Conservation (phyloP, 331 rosid species). For the Phaseolus coccineus region DNA sequence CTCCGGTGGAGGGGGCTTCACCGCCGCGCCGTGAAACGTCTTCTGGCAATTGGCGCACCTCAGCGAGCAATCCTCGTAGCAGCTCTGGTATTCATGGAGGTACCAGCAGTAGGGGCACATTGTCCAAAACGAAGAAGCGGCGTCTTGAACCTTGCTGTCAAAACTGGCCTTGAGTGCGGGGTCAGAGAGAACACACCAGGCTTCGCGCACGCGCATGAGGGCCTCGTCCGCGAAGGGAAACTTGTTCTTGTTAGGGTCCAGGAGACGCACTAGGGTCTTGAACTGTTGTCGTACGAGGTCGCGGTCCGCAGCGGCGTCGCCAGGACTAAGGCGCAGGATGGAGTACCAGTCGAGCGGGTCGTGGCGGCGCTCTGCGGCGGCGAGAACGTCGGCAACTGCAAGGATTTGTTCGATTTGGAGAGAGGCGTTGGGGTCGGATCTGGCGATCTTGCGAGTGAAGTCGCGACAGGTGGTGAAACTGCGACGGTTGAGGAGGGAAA, state of each 20-base stretch:
- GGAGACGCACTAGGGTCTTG: constrained; percentile 43
- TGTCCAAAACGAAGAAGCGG: constrained; percentile 48
- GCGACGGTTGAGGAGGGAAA: background rate
- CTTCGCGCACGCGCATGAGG: constrained; percentile 51
- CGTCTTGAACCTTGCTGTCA: background rate
- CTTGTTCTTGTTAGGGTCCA: constrained; percentile 46
- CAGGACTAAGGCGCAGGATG: constrained; percentile 38
- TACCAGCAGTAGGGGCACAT: constrained; percentile 59
- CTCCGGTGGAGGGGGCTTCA: constrained; percentile 54
- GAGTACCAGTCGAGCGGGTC: constrained; percentile 41
- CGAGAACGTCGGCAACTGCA: constrained; percentile 31
- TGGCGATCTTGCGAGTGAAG: background rate
- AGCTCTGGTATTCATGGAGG: constrained; percentile 56
- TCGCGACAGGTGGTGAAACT: constrained; percentile 29
- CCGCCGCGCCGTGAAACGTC: constrained; percentile 68
- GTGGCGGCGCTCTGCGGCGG: constrained; percentile 23
- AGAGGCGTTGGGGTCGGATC: constrained; percentile 36
- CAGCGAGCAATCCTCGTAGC: constrained; percentile 60
- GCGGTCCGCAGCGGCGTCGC: background rate
- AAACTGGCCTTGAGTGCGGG: background rate
- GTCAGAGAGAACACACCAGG: constrained; percentile 52
- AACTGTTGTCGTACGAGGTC: constrained; percentile 39
- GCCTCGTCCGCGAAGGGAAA: constrained; percentile 45
- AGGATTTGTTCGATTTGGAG: constrained; percentile 39
- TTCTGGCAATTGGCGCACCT: constrained; percentile 64